Conservation (phyloP, 2,329 filamentous ascomycete species). For the Sporothrix brasiliensis region DNA sequence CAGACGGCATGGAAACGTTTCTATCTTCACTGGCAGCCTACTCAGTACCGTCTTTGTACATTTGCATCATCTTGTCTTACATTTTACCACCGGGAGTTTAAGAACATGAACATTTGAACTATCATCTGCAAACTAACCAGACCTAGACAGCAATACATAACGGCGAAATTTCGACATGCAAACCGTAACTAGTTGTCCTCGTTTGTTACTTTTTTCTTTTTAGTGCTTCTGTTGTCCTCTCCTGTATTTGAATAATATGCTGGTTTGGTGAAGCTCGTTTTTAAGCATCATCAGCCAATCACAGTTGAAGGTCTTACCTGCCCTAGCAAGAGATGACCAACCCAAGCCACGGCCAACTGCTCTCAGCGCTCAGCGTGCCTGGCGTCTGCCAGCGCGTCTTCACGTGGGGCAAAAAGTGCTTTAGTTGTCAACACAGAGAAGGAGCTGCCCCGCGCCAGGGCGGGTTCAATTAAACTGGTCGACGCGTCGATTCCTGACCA, state of each 20-base stretch:
- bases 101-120: background rate
- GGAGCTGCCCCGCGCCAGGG: conserved; percentile 33
- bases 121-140: background rate
- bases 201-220: background rate
- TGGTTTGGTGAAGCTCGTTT: background rate
- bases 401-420: conserved; percentile 21
- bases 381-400: conserved; percentile 13
- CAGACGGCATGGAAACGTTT: background rate
- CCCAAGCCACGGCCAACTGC: background rate
- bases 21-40: background rate
- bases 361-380: conserved; percentile 9
- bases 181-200: too few species aligned
- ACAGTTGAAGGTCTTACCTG: background rate
- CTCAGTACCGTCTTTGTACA: background rate
- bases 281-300: conserved; percentile 8
- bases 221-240: background rate
- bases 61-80: background rate
- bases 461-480: conserved; percentile 36
- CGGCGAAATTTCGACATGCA: too few species aligned
- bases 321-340: background rate
- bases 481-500: conserved; percentile 34
- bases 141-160: background rate
- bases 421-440: conserved; percentile 8
- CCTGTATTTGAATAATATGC: conserved; percentile 18
- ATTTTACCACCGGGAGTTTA: background rate